Evolutionary conservation across 768 basidiomycete genomes (phyloP).

Genomic region (Xanthoconium stramineum): DNA sequence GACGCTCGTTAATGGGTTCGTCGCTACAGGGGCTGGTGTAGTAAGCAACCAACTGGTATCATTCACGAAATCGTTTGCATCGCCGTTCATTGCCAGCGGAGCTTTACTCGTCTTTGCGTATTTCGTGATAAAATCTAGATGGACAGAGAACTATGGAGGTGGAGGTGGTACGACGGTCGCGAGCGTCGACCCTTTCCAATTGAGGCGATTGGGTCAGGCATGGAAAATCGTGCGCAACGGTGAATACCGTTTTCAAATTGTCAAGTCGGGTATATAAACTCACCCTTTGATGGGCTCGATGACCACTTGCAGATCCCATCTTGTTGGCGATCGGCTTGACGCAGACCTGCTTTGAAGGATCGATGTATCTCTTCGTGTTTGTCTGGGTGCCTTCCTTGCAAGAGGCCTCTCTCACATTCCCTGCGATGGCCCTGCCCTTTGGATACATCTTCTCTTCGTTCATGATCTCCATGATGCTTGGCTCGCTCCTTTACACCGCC

Average conservation of each 20-base stretch:
- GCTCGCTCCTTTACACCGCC: slow-evolving; percentile 64
- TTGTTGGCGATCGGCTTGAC: slow-evolving; percentile 66
- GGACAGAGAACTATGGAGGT: slow-evolving; percentile 71
- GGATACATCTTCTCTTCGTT: slow-evolving; percentile 80
- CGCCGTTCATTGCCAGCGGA: slow-evolving; percentile 68
- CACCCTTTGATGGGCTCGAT: background rate
- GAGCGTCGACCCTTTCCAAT: slow-evolving; percentile 44
- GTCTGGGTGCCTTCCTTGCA: slow-evolving; percentile 78
- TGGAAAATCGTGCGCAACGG: slow-evolving; percentile 56
- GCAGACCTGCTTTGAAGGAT: slow-evolving; percentile 81
- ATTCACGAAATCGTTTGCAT: slow-evolving; percentile 46
- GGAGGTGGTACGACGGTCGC: slow-evolving; percentile 27
- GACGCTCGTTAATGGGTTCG: slow-evolving; percentile 69
- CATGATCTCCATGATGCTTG: slow-evolving; percentile 83
- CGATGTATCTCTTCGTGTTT: slow-evolving; percentile 85
- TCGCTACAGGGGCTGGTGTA: slow-evolving; percentile 66
- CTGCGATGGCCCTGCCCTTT: slow-evolving; percentile 50
- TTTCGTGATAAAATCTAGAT: slow-evolving; percentile 52
- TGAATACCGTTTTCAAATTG: slow-evolving; percentile 16
- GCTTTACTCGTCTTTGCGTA: slow-evolving; percentile 50
- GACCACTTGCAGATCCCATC: slow-evolving; percentile 44
- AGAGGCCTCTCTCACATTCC: slow-evolving; percentile 44
- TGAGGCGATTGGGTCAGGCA: slow-evolving; percentile 51
- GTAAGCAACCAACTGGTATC: slow-evolving; percentile 63
- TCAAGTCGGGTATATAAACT: background rate